Conservation (phyloP, 192 early-diverging fungal genomes). For the Umbelopsis sp. region DNA sequence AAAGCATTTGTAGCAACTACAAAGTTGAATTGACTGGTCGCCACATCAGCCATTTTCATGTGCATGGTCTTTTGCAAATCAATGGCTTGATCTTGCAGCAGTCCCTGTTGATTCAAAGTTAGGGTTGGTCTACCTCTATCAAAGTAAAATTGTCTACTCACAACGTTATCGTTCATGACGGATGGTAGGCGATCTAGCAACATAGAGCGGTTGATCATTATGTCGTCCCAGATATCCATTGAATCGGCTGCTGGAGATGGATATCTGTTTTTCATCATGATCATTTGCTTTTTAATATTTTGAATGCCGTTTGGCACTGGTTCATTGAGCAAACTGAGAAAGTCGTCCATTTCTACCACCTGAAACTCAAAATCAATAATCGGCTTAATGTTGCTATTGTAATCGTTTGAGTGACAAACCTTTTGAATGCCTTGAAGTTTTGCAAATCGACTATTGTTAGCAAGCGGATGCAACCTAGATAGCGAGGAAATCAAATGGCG, state of each 20-base stretch:
- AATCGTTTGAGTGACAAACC: constrained; percentile 26
- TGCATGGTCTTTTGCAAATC: neutral
- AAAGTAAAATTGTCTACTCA: neutral
- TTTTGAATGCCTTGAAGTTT: constrained; percentile 46
- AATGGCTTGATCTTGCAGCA: neutral
- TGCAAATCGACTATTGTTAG: constrained; percentile 42
- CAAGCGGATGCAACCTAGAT: constrained; percentile 53
- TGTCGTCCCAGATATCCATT: constrained; percentile 66
- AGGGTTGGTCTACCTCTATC: neutral
- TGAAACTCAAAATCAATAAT: constrained; percentile 9
- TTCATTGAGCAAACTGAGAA: constrained; percentile 27
- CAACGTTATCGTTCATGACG: neutral
- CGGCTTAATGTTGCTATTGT: neutral
- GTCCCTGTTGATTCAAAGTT: neutral
- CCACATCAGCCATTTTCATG: constrained; percentile 13
- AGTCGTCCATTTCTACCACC: constrained; percentile 62
- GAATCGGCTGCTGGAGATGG: constrained; percentile 51
- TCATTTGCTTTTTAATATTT: neutral
- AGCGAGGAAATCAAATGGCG: constrained; percentile 47
- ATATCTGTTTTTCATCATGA: constrained; percentile 39
- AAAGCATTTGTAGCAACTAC: constrained; percentile 8
- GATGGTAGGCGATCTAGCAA: constrained; percentile 40
- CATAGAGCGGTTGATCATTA: constrained; percentile 49
- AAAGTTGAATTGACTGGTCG: constrained; percentile 1
- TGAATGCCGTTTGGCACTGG: neutral